These are phyloP conservation scores for Physcomitrellopsis africana DNA, from an alignment of 225 moss, liverwort and hornwort genomes.

Conservation along the genomic window DNA sequence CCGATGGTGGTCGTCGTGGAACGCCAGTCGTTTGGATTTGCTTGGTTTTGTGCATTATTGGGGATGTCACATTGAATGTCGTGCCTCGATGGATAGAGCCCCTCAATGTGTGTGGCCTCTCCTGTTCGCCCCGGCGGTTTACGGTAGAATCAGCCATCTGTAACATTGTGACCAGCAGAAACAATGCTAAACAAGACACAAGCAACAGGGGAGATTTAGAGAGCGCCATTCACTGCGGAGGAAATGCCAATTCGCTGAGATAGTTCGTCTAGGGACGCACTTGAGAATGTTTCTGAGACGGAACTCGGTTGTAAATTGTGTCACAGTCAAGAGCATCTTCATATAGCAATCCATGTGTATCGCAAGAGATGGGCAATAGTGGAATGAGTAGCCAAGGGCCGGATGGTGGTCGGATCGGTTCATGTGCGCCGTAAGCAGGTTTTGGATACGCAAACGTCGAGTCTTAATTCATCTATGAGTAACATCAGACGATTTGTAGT, in stretches of 20 bases:
- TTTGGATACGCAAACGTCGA: conserved; percentile 23
- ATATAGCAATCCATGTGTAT: neutral
- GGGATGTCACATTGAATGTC: conserved; percentile 18
- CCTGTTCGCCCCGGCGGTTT: neutral
- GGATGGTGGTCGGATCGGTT: conserved; percentile 22
- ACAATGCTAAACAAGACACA: conserved; percentile 15
- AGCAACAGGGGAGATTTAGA: neutral
- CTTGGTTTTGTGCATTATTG: conserved; percentile 13
- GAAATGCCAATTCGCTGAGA: neutral
- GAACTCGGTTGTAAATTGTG: neutral
- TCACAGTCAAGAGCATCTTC: neutral
- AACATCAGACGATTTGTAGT: conserved; percentile 7
- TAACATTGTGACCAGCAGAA: conserved; percentile 6
- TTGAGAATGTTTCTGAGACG: neutral
- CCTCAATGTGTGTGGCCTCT: neutral
- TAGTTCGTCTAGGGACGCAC: neutral
- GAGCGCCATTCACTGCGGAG: conserved; percentile 24
- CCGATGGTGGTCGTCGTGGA: conserved; percentile 45
- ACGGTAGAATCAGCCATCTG: conserved; percentile 13
- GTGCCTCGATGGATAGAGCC: conserved; percentile 7
- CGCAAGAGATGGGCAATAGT: neutral
- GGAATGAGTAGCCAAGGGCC: conserved; percentile 16
- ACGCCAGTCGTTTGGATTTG: conserved; percentile 34
- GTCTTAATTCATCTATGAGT: neutral
- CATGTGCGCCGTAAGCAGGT: neutral